phyloP scores from a whole-genome alignment of 805 yeast genomes.

The Lachancea thermotolerans region DNA sequence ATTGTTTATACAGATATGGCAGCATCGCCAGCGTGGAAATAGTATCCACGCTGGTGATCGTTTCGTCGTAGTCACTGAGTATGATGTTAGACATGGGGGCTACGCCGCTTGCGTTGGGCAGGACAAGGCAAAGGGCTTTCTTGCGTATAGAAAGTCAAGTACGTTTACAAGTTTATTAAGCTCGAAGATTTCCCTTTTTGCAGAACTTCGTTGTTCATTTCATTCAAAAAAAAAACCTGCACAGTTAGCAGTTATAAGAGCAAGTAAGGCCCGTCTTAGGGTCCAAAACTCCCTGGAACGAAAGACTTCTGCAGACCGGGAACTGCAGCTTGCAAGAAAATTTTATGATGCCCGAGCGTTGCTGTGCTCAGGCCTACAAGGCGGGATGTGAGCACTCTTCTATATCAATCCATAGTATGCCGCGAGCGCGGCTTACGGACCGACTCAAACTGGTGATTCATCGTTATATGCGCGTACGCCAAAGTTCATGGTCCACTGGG shows the following conservation, averaged over 20 bases:
- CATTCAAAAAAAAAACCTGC: no score
- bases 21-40: constrained; percentile 19
- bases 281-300: no score
- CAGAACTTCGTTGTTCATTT: no score
- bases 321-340: not conserved
- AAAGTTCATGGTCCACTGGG: constrained; percentile 3
- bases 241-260: no score
- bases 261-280: no score
- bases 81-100: constrained; percentile 12
- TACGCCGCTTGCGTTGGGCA: not conserved
- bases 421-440: constrained; percentile 4
- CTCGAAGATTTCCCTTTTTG: not conserved
- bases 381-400: constrained; percentile 28
- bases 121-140: not conserved
- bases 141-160: no score
- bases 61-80: constrained; percentile 29
- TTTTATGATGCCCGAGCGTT: not conserved
- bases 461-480: constrained; percentile 12
- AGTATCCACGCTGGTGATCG: constrained; percentile 27
- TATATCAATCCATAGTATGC: constrained; percentile 26
- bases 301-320: no score
- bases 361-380: no score
- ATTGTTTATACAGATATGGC: constrained; percentile 15
- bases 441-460: constrained; percentile 17
- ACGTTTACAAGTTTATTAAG: no score